These are phyloP conservation scores for Cyclotella sp. DNA, from an alignment of 108 stramenopile genomes.

Conservation along the genomic window DNA sequence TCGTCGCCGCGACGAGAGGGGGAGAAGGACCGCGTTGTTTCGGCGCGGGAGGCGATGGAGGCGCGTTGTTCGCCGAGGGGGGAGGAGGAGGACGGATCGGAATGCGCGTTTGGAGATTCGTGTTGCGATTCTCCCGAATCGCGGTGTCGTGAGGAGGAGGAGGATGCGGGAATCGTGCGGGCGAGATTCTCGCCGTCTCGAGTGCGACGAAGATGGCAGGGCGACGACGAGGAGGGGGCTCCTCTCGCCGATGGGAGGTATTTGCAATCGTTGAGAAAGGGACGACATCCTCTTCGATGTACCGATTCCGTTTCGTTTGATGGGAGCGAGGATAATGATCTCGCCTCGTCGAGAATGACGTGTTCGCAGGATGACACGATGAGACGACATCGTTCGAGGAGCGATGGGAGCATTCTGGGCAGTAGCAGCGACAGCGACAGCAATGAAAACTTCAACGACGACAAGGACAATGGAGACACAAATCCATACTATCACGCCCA, in stretches of 20 bases:
- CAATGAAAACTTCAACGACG: neutral
- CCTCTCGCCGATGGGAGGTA: neutral
- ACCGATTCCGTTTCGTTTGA: conserved; percentile 1
- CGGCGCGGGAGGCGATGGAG: conserved; percentile 32
- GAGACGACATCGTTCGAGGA: neutral
- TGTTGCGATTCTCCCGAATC: conserved; percentile 10
- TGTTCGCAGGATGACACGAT: neutral
- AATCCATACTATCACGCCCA: neutral
- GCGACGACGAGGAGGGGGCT: conserved; percentile 23
- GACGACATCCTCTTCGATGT: conserved; percentile 17
- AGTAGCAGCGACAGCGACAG: conserved; percentile 4
- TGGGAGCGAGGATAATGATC: neutral
- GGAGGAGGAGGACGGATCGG: neutral
- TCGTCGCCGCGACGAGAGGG: neutral
- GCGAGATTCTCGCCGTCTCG: conserved; percentile 38
- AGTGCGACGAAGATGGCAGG: conserved; percentile 24
- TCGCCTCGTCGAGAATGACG: no score
- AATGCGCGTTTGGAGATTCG: no score
- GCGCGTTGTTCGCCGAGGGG: conserved; percentile 25
- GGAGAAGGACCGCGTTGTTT: conserved; percentile 14
- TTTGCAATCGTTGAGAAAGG: conserved; percentile 9
- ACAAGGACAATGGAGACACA: neutral
- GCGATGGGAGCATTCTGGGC: neutral
- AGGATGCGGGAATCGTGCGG: conserved; percentile 36
- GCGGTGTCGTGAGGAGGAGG: neutral